Percentiles rank a stretch among this genome's conserved stretches.
These are phyloP conservation scores for Clitopilus passeckerianus DNA, from an alignment of 768 basidiomycete species.

Conservation along the genomic window DNA sequence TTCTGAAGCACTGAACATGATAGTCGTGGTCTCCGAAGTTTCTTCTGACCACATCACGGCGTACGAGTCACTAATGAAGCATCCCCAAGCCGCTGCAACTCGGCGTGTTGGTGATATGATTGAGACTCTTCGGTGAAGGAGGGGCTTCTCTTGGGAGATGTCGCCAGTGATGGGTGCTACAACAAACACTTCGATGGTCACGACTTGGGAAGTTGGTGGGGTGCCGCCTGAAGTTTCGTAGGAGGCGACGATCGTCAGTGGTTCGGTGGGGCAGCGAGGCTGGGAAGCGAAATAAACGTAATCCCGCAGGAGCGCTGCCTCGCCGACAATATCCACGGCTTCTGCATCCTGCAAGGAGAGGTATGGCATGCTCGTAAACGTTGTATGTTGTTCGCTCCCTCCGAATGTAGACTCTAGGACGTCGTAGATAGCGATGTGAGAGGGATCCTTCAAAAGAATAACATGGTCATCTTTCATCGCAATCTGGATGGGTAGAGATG, in stretches of 20 bases:
- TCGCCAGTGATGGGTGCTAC: background rate
- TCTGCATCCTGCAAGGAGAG: too few relatives aligned
- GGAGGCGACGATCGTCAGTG: background rate
- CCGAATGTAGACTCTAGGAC: background rate
- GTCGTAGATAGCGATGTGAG: background rate
- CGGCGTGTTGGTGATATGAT: background rate
- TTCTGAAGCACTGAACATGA: background rate
- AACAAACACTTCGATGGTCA: background rate
- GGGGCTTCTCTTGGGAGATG: background rate
- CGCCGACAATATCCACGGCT: too few relatives aligned
- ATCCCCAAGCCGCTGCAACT: background rate
- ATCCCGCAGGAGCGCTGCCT: background rate
- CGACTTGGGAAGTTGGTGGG: background rate
- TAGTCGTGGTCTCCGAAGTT: background rate
- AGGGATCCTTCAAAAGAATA: background rate
- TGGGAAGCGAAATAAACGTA: background rate
- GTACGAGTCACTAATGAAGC: background rate
- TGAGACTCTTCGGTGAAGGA: background rate
- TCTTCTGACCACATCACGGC: background rate
- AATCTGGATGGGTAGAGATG: background rate
- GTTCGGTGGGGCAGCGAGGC: background rate
- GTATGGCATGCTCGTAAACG: too few relatives aligned
- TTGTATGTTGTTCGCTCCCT: background rate
- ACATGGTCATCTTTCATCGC: background rate
- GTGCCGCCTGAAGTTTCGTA: background rate